A percentile compares a stretch with the other conserved stretches of the same genome.
Evolutionary conservation across 202 grass and related monocot species (phyloP).

Genomic region (Hordeum pubiflorum): DNA sequence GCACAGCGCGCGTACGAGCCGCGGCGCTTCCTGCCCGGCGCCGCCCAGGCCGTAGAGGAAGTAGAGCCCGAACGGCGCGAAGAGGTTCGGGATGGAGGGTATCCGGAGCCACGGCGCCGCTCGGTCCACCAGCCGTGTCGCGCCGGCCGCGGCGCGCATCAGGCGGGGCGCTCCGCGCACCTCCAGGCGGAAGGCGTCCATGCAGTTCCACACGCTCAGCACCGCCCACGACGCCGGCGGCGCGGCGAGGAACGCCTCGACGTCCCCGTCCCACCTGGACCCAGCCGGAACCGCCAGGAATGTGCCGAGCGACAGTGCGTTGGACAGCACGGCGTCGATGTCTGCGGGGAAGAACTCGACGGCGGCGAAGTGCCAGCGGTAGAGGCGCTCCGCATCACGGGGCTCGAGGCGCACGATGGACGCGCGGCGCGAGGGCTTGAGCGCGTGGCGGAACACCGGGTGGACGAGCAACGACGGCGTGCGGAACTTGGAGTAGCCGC

Average conservation of each 20-base stretch:
- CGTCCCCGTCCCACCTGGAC: neutral
- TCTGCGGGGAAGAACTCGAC: slow-evolving; percentile 90
- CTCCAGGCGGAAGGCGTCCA: slow-evolving; percentile 70
- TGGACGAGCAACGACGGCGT: slow-evolving; percentile 63
- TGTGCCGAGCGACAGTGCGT: slow-evolving; percentile 70
- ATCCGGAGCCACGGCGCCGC: slow-evolving; percentile 71
- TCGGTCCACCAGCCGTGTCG: slow-evolving; percentile 69
- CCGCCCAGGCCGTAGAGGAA: slow-evolving; percentile 79
- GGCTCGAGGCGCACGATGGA: slow-evolving; percentile 25
- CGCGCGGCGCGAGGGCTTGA: slow-evolving; percentile 1
- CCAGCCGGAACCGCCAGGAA: slow-evolving; percentile 60
- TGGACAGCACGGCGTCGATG: slow-evolving; percentile 72
- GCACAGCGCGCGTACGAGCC: slow-evolving; percentile 57
- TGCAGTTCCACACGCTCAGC: slow-evolving; percentile 86
- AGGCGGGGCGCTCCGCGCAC: slow-evolving; percentile 50
- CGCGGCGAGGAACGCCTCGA: slow-evolving; percentile 36
- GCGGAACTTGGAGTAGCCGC: slow-evolving; percentile 89
- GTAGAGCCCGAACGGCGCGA: slow-evolving; percentile 80
- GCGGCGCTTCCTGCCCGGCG: slow-evolving; percentile 19
- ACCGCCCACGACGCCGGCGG: slow-evolving; percentile 74
- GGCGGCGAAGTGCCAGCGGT: slow-evolving; percentile 51
- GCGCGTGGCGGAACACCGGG: slow-evolving; percentile 58
- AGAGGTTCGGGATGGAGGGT: slow-evolving; percentile 83
- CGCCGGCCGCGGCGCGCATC: slow-evolving; percentile 41
- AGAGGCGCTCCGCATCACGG: slow-evolving; percentile 52